These are phyloP conservation scores for Colletotrichum sp. DNA, from an alignment of 2,329 filamentous ascomycete species.

Conservation along the genomic window DNA sequence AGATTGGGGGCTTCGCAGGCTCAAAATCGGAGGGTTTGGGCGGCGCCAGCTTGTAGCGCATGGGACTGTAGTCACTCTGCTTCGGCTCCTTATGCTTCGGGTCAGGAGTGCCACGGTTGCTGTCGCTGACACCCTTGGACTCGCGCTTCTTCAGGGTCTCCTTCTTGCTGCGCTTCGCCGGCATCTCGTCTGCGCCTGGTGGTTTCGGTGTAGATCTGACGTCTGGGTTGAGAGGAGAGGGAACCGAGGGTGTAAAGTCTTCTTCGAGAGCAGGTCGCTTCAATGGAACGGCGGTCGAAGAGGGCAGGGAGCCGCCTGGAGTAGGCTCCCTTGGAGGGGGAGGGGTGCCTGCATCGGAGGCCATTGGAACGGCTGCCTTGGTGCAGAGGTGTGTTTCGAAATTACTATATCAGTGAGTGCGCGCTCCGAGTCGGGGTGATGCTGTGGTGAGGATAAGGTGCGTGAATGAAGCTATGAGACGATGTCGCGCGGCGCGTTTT, in stretches of 20 bases:
- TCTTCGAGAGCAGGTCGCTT: slow-evolving; percentile 69
- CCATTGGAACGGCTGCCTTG: slow-evolving; percentile 27
- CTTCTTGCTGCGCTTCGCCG: slow-evolving; percentile 60
- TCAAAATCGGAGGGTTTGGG: slow-evolving; percentile 68
- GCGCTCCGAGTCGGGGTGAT: neutral
- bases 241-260: slow-evolving; percentile 71
- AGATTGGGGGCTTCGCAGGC: slow-evolving; percentile 59
- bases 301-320: slow-evolving; percentile 36
- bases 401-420: slow-evolving; percentile 1
- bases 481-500: slow-evolving; percentile 1
- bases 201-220: slow-evolving; percentile 44
- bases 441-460: neutral
- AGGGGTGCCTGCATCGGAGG: slow-evolving; percentile 39
- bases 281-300: slow-evolving; percentile 60
- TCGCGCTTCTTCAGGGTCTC: slow-evolving; percentile 73
- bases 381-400: neutral
- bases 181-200: slow-evolving; percentile 35
- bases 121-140: slow-evolving; percentile 59
- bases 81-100: slow-evolving; percentile 45
- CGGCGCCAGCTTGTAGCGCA: slow-evolving; percentile 68
- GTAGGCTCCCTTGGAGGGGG: slow-evolving; percentile 48
- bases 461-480: neutral
- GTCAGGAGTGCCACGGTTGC: slow-evolving; percentile 62
- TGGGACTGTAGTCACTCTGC: slow-evolving; percentile 53
- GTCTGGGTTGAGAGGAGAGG: slow-evolving; percentile 77